Evolutionary conservation across 106 monocot genomes (phyloP), one percentile per base, ranked within the genome.

Genomic region (Dactylorhiza incarnata): DNA sequence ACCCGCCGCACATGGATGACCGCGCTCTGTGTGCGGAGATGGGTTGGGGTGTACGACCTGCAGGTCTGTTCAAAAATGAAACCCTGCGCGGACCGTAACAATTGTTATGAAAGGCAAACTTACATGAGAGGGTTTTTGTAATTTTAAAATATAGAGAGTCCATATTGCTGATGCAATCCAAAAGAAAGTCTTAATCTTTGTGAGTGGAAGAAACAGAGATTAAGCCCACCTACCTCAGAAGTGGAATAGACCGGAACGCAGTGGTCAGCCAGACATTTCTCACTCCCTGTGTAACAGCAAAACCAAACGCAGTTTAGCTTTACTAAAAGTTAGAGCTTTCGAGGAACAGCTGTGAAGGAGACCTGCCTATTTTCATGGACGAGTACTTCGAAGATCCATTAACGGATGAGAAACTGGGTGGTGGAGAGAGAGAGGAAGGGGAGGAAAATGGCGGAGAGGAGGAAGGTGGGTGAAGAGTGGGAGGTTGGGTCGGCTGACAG

Each of bases 181-280:
- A 37, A 2, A 37, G 37, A 37, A 37, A 29, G 29, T 2, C 29
- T 29, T 29, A 29, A 29, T 29, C 29, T 29, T 37, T 37, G 37
- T 37, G 37, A 37, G 37, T 37, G 37, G 37, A 37, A 37, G 37
- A 37, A 3, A 37, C 37, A 37, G 3, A 37, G n/a, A 1, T 59
- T 12, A 12, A 17, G n/a, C 17, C 7, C 2, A n/a, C 6, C 6
- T 19, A 72, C 72, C 72, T 72, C 48, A 72, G 47, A 72, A 72
- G 72, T 49, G 19, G 72, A 72, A 49, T 72, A 72, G 48, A 72
- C 49, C 5, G 72, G 72, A 72, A 72, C 22, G 17, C 23, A 23
- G n/a, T 49, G 49, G n/a, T 49, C 72, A 23, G 48, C 2, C 48
- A n/a, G 72, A 19, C 48, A 49, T 19, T 49, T 23, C 49, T 48